Conservation (phyloP, 1,284 basidiomycete genomes). For the Trametes sp. region DNA sequence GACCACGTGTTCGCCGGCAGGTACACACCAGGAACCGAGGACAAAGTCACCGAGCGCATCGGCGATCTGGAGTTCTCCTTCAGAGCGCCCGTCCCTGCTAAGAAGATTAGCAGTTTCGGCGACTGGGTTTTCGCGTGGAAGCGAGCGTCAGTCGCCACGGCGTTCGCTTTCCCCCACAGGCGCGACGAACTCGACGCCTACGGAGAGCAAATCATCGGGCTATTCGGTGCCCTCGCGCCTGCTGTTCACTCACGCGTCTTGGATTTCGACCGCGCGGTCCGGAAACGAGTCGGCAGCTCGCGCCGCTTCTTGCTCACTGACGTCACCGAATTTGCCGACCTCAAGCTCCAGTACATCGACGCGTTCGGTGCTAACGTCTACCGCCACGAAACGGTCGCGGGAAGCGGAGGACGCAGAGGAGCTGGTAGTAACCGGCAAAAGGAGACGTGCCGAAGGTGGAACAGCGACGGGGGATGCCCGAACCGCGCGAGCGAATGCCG, state of each 20-base stretch:
- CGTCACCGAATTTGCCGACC: constrained; percentile 27
- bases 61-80: constrained; percentile 31
- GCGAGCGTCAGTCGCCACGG: constrained; percentile 26
- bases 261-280: constrained; percentile 39
- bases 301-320: constrained; percentile 37
- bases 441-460: not conserved
- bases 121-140: constrained; percentile 27
- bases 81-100: not conserved
- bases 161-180: constrained; percentile 38
- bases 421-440: not conserved
- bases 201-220: constrained; percentile 30
- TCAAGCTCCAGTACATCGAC: constrained; percentile 27
- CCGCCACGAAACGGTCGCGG: not conserved
- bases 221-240: constrained; percentile 32
- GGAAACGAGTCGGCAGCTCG: constrained; percentile 34
- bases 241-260: constrained; percentile 35
- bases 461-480: not conserved
- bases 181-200: constrained; percentile 38
- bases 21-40: constrained; percentile 17
- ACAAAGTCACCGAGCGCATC: constrained; percentile 11
- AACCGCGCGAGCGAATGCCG: not conserved
- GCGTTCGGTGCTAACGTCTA: not conserved
- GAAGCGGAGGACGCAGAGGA: not conserved
- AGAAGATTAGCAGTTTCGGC: constrained; percentile 31
- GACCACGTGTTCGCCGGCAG: constrained; percentile 33